Evolutionary conservation across 805 yeast species (phyloP).

Genomic region (Barnettozyma wickerhamii): DNA sequence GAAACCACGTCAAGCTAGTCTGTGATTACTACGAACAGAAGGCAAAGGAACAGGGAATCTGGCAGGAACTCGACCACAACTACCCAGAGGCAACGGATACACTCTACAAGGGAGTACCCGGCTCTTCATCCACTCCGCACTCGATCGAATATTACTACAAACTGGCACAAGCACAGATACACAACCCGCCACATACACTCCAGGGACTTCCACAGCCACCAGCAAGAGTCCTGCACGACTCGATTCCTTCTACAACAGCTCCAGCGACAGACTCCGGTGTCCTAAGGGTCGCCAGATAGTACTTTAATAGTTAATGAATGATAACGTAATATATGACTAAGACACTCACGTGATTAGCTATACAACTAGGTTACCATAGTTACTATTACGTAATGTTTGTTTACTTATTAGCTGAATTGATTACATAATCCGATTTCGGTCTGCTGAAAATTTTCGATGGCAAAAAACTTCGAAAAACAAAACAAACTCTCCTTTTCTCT

Average conservation of each 20-base stretch:
- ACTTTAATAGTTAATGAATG: too few species aligned
- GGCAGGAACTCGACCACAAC: conserved; percentile 26
- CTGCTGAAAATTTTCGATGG: conserved; percentile 10
- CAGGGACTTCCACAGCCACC: conserved; percentile 23
- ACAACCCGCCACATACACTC: conserved; percentile 26
- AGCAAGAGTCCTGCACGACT: conserved; percentile 18
- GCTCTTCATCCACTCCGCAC: conserved; percentile 12
- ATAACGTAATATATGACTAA: neutral
- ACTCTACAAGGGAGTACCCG: conserved; percentile 30
- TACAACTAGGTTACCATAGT: neutral
- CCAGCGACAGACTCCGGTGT: neutral
- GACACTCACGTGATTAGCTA: neutral
- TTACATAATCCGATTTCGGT: too few species aligned
- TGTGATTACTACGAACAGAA: conserved; percentile 66
- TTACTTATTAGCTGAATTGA: too few species aligned
- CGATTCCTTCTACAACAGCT: neutral
- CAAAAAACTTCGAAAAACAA: conserved; percentile 5
- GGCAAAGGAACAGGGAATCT: conserved; percentile 30
- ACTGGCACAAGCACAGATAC: conserved; percentile 13
- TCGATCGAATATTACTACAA: conserved; percentile 18
- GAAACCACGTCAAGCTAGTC: conserved; percentile 65
- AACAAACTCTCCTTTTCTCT: neutral
- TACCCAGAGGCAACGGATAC: conserved; percentile 17
- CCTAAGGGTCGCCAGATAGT: neutral
- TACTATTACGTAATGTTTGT: neutral